phyloP scores from a whole-genome alignment of 495 filamentous ascomycete genomes.

The Penicillium odoratum region DNA sequence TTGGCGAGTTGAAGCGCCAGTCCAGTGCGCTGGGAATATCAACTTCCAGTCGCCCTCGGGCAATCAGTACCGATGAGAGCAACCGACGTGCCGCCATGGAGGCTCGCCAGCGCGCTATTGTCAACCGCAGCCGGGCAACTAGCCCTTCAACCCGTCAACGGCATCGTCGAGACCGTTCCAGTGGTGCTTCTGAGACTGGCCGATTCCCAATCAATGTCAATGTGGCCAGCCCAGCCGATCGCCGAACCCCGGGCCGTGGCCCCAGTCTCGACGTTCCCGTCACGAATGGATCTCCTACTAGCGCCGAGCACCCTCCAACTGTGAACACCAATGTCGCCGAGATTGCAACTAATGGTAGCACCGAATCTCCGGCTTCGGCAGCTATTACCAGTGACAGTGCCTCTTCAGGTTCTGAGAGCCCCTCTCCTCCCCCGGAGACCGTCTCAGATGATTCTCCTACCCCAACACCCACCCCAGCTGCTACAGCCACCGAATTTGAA shows the following conservation, averaged over 20 bases:
- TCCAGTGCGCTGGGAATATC: slow-evolving; percentile 58
- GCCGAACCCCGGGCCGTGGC: slow-evolving; percentile 44
- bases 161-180: slow-evolving; percentile 77
- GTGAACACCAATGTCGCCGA: slow-evolving; percentile 33
- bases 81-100: slow-evolving; percentile 93
- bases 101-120: slow-evolving; percentile 81
- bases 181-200: slow-evolving; percentile 67
- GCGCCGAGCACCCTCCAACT: slow-evolving; percentile 27
- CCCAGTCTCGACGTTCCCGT: slow-evolving; percentile 63
- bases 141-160: slow-evolving; percentile 67
- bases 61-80: slow-evolving; percentile 94
- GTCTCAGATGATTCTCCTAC: slow-evolving; percentile 41
- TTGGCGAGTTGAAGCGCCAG: slow-evolving; percentile 92
- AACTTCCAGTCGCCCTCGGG: slow-evolving; percentile 61
- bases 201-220: slow-evolving; percentile 76
- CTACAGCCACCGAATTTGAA: slow-evolving; percentile 33
- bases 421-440: slow-evolving; percentile 34
- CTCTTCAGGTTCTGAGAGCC: slow-evolving; percentile 36
- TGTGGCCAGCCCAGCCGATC: slow-evolving; percentile 55
- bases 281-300: slow-evolving; percentile 31
- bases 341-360: slow-evolving; percentile 36
- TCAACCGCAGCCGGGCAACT: slow-evolving; percentile 69
- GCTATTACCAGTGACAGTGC: slow-evolving; percentile 30
- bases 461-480: slow-evolving; percentile 40
- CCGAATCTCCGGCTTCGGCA: slow-evolving; percentile 37